Evolutionary conservation across 345 rosid species (phyloP), one percentile per base, ranked within the genome.

Genomic region (Populus alba): DNA sequence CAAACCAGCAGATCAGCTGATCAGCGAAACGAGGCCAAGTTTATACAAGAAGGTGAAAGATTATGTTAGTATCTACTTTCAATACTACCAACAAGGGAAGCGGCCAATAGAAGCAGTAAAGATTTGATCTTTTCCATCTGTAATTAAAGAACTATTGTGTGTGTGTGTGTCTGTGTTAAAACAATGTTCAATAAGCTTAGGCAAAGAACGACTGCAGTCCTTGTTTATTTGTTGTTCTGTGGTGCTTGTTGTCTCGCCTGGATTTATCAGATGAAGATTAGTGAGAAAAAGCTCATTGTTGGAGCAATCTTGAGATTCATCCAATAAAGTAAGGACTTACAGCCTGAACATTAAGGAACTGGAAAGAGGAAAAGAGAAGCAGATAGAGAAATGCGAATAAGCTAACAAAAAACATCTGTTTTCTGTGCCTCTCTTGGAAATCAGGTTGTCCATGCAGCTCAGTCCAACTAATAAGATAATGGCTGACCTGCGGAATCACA

Each of bases 41-140:
- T 45, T 83, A 73, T 90, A 87, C 84, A 91, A 78, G 83, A 75
- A 76, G 4, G 83, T 89, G 69, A 89, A 84, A 71, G 84, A 89
- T 79, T 87, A 86, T 78, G 84, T 69, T 6, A 78, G 83, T 51
- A 74, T 85, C 67, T 85, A 77, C 73, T 85, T 87, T 7, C 76
- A 88, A 10, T 77, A 83, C 55, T 88, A 85, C 75, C 89, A 88
- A 77, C 73, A 72, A 23, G 88, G 91, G 3, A 82, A 83, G 79
- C 83, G 87, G 66, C 86, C 89, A 0, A 83, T 88, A 17, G 90
- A 91, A 87, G 86, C 84, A 83, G 90, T 59, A 5, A 49, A 10
- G 70, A 74, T 63, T 6, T 74, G 7, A 71, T 25, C 47, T 70
- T 70, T 9, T 59, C 55, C 43, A 53, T 68, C 4, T 63, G 16